phyloP scores from a whole-genome alignment of 2,329 filamentous ascomycete species.

The Xylaria sp. region DNA sequence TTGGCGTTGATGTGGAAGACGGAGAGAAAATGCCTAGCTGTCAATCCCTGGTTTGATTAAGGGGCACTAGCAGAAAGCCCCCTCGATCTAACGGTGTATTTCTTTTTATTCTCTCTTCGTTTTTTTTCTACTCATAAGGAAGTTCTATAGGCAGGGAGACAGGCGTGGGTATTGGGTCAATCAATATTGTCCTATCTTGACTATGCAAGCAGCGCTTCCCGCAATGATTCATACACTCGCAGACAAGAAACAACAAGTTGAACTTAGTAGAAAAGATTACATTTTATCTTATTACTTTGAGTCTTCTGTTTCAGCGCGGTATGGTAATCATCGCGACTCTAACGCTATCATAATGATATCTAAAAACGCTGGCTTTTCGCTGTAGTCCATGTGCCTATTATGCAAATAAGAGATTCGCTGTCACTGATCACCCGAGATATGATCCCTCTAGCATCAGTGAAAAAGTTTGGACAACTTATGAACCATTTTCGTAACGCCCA shows the following conservation, averaged over 20 bases:
- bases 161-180: neutral
- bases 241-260: too few species aligned
- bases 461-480: neutral
- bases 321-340: neutral
- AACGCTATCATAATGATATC: slow-evolving; percentile 3
- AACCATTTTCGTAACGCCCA: too few species aligned
- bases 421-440: neutral
- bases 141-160: too few species aligned
- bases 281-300: neutral
- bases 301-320: neutral
- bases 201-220: neutral
- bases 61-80: neutral
- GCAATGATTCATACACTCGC: neutral
- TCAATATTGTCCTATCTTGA: neutral
- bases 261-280: neutral
- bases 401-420: neutral
- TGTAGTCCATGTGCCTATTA: neutral
- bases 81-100: too few species aligned
- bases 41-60: neutral
- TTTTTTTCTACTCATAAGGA: neutral
- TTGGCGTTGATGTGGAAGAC: neutral
- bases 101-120: too few species aligned
- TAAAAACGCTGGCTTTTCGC: neutral
- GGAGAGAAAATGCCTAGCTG: neutral
- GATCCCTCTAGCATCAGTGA: too few species aligned